Evolutionary conservation across 2,329 filamentous ascomycete species (phyloP).

Genomic region (Colletotrichum sp.): DNA sequence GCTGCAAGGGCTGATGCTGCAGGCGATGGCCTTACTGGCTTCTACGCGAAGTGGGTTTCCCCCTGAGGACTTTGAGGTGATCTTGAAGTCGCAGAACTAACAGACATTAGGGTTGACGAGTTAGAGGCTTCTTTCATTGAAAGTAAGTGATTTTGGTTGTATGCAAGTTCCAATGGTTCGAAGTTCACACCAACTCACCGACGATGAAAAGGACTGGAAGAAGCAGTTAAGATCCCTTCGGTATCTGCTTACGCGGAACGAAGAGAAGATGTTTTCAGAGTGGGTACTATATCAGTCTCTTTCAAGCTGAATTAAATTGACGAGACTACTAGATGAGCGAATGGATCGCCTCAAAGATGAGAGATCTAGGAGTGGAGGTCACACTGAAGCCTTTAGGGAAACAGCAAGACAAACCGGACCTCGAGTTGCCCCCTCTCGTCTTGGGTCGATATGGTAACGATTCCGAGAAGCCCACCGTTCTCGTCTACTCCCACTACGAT

Average conservation of each 20-base stretch:
- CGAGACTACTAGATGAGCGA: constrained; percentile 74
- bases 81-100: background rate
- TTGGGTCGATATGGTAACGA: constrained; percentile 92
- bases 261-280: constrained; percentile 85
- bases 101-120: constrained; percentile 1
- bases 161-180: background rate
- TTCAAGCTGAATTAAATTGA: background rate
- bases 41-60: background rate
- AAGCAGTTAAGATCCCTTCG: constrained; percentile 95
- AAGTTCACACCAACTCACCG: background rate
- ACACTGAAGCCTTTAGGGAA: constrained; percentile 87
- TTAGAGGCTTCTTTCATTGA: constrained; percentile 2
- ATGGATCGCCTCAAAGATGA: constrained; percentile 85
- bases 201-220: constrained; percentile 57
- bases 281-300: background rate
- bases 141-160: background rate
- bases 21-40: background rate
- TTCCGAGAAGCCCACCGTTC: constrained; percentile 88
- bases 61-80: background rate
- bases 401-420: constrained; percentile 81
- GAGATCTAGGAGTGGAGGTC: constrained; percentile 83
- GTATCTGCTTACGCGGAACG: constrained; percentile 90
- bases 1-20: background rate
- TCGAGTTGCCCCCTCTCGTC: constrained; percentile 91
- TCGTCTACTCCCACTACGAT: constrained; percentile 98